These are phyloP conservation scores for Paraglomus occultum DNA, from an alignment of 192 early-diverging fungal species.

Conservation along the genomic window DNA sequence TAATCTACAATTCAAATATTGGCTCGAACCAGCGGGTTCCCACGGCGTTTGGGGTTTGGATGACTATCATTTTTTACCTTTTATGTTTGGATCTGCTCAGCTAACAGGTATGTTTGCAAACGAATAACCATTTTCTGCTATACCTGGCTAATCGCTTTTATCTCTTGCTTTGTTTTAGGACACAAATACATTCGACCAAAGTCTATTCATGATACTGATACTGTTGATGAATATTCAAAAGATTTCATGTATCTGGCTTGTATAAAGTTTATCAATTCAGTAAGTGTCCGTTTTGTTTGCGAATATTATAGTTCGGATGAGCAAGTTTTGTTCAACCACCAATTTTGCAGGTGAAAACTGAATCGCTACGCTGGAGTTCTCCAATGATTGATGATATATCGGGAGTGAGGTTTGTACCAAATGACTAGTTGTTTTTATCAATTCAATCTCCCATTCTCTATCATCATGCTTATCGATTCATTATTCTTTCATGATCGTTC, in stretches of 20 bases:
- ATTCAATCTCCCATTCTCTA: no score
- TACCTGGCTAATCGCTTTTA: not conserved
- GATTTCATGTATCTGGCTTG: constrained; percentile 97
- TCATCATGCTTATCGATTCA: no score
- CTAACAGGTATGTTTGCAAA: constrained; percentile 53
- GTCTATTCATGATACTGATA: constrained; percentile 87
- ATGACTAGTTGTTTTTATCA: not conserved
- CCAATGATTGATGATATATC: constrained; percentile 98
- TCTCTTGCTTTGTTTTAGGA: constrained; percentile 37
- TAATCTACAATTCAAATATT: constrained; percentile 85
- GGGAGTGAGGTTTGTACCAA: constrained; percentile 41
- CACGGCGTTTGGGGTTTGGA: constrained; percentile 99
- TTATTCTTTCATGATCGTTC: constrained; percentile 12
- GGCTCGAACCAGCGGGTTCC: constrained; percentile 95
- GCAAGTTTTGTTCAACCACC: constrained; percentile 35
- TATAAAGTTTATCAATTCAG: constrained; percentile 88
- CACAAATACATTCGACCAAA: constrained; percentile 94
- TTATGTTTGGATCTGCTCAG: constrained; percentile 88
- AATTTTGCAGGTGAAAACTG: constrained; percentile 54
- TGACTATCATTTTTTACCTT: constrained; percentile 97
- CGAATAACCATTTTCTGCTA: not conserved
- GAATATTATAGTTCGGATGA: not conserved
- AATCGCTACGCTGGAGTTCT: constrained; percentile 79
- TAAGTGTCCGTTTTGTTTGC: constrained; percentile 39
- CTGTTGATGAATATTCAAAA: constrained; percentile 83